Evolutionary conservation across 441 rosid genomes (phyloP).

Genomic region (Daphne laureola): DNA sequence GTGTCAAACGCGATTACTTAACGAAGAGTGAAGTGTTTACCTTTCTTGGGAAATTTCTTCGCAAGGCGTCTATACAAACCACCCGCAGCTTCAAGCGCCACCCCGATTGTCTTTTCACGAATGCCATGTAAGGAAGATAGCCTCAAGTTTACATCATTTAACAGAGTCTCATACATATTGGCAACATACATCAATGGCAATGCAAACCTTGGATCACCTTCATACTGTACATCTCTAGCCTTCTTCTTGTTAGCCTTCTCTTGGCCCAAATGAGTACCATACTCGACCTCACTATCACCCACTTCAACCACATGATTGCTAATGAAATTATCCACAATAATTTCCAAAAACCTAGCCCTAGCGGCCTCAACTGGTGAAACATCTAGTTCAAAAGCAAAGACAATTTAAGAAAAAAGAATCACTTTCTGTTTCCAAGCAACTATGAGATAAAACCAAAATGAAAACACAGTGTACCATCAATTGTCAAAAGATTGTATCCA

Average conservation of each 20-base stretch:
- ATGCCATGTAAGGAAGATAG: constrained; percentile 63
- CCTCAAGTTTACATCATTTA: constrained; percentile 64
- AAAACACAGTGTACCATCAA: constrained; percentile 39
- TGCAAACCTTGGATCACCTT: constrained; percentile 68
- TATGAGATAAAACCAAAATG: not conserved
- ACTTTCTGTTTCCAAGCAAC: not conserved
- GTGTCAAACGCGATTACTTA: too few species aligned
- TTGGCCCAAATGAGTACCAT: constrained; percentile 35
- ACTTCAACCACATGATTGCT: constrained; percentile 54
- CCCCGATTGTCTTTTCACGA: constrained; percentile 79
- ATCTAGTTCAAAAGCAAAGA: constrained; percentile 27
- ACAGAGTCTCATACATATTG: constrained; percentile 80
- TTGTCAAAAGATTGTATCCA: constrained; percentile 40
- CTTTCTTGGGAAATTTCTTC: constrained; percentile 87
- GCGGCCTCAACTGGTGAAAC: constrained; percentile 87
- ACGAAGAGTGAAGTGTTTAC: constrained; percentile 19
- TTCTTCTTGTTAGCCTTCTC: constrained; percentile 69
- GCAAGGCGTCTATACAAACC: constrained; percentile 82
- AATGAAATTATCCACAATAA: constrained; percentile 73
- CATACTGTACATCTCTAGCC: constrained; percentile 55
- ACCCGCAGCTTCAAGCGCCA: constrained; percentile 95
- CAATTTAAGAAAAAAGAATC: not conserved
- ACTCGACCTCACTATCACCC: constrained; percentile 39
- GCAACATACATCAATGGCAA: constrained; percentile 92
- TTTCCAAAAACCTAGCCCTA: constrained; percentile 68